Evolutionary conservation across 2,329 filamentous ascomycete genomes (phyloP).

Genomic region (Simplicillium sp.): DNA sequence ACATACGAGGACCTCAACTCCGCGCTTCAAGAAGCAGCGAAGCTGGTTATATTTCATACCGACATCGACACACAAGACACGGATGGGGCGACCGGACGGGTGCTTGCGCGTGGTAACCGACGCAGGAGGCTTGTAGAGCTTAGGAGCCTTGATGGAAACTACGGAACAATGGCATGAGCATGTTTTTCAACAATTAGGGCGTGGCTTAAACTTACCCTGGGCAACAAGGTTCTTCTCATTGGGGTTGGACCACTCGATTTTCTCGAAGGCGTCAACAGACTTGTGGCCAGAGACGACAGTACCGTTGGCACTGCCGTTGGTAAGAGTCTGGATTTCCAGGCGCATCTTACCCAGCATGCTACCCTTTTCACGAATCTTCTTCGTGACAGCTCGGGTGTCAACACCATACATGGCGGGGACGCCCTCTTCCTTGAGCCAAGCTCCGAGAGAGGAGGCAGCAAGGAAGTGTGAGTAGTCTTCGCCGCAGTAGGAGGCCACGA

Average conservation of each 20-base stretch:
- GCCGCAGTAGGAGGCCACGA: conserved; percentile 84
- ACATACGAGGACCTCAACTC: conserved; percentile 87
- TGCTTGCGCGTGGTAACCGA: conserved; percentile 67
- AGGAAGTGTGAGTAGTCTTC: conserved; percentile 95
- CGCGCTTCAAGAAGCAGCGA: conserved; percentile 80
- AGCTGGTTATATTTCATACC: conserved; percentile 98
- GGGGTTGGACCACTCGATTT: conserved; percentile 81
- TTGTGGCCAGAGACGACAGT: conserved; percentile 13
- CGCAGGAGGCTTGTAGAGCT: conserved; percentile 70
- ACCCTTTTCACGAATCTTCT: conserved; percentile 86
- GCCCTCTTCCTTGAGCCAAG: conserved; percentile 94
- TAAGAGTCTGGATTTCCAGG: conserved; percentile 46
- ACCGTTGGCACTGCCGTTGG: conserved; percentile 37
- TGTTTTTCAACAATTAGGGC: conserved; percentile 10
- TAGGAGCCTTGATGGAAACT: conserved; percentile 86
- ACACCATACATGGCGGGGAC: conserved; percentile 92
- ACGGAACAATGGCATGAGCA: conserved; percentile 27
- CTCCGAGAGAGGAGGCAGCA: conserved; percentile 78
- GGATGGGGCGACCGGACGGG: conserved; percentile 76
- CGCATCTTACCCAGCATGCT: conserved; percentile 93
- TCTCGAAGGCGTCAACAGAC: conserved; percentile 52
- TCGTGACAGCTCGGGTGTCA: conserved; percentile 87
- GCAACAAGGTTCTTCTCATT: conserved; percentile 89
- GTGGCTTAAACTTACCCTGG: conserved; percentile 61
- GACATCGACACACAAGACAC: conserved; percentile 89